These are phyloP conservation scores for Ustilago bromivora DNA, from an alignment of 1,284 basidiomycete species.

Conservation along the genomic window DNA sequence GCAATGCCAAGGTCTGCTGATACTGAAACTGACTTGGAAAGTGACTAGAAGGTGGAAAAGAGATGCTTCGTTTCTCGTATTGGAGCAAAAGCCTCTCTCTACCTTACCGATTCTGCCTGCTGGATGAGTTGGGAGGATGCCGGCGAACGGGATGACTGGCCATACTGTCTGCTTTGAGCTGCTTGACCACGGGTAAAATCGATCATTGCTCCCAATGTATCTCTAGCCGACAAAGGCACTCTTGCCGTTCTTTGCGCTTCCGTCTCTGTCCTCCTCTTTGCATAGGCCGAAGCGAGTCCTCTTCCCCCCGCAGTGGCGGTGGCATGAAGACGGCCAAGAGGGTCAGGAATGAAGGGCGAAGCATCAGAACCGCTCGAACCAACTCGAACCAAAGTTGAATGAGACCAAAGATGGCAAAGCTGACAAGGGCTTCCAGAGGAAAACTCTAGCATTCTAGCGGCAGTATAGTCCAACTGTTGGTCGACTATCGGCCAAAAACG, in stretches of 20 bases:
- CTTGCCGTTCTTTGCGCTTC: conserved; percentile 9
- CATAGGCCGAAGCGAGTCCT: background rate
- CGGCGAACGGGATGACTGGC: conserved; percentile 20
- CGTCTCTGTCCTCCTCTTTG: background rate
- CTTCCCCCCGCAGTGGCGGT: background rate
- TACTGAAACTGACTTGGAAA: too few relatives aligned
- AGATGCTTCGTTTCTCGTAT: too few relatives aligned
- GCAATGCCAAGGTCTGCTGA: too few relatives aligned
- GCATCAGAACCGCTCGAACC: conserved; percentile 15
- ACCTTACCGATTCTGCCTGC: background rate
- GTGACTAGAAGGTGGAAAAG: too few relatives aligned
- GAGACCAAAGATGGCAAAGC: background rate
- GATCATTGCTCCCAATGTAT: conserved; percentile 28
- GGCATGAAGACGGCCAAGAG: background rate
- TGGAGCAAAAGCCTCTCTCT: background rate
- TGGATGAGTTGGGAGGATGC: background rate
- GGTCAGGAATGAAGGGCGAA: conserved; percentile 27
- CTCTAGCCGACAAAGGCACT: conserved; percentile 9
- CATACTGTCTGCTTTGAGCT: conserved; percentile 13
- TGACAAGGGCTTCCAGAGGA: conserved; percentile 6
- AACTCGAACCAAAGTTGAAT: conserved; percentile 4
- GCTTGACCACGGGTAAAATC: conserved; percentile 34
- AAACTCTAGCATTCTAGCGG: conserved; percentile 43
- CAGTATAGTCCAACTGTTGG: conserved; percentile 44
- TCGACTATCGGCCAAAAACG: conserved; percentile 52